phyloP scores from a whole-genome alignment of 495 filamentous ascomycete species.

The Penicillium herquei region DNA sequence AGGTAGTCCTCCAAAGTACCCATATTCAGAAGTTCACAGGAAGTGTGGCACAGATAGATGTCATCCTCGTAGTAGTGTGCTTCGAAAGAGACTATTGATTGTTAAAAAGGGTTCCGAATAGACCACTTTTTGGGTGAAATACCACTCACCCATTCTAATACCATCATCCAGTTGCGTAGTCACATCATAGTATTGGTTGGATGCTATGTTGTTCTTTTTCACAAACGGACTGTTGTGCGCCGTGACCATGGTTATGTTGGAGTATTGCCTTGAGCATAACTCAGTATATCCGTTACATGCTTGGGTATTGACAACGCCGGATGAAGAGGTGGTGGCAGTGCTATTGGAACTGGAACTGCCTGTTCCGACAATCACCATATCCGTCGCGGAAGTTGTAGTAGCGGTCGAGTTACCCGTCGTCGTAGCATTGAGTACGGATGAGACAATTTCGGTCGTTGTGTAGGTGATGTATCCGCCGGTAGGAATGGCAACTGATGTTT shows the following conservation, averaged over 20 bases:
- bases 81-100: conserved; percentile 69
- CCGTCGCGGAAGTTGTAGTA: conserved; percentile 31
- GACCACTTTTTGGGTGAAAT: neutral
- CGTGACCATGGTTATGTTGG: conserved; percentile 85
- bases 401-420: conserved; percentile 32
- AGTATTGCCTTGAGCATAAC: conserved; percentile 77
- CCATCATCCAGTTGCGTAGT: conserved; percentile 79
- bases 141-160: conserved; percentile 65
- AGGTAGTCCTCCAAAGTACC: conserved; percentile 78
- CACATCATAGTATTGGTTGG: conserved; percentile 74
- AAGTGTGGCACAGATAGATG: conserved; percentile 69
- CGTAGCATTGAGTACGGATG: conserved; percentile 6
- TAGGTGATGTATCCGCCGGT: conserved; percentile 22
- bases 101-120: neutral
- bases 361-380: conserved; percentile 20
- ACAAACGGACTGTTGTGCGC: conserved; percentile 89
- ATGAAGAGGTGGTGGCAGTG: conserved; percentile 34
- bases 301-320: conserved; percentile 61
- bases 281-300: conserved; percentile 85
- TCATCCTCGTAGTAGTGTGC: conserved; percentile 67
- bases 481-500: conserved; percentile 33
- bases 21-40: conserved; percentile 74
- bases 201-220: conserved; percentile 61
- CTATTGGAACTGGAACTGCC: conserved; percentile 47
- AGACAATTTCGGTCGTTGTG: conserved; percentile 19